Evolutionary conservation across 306 rosid genomes (phyloP).

Genomic region (Boehmeria nivea): DNA sequence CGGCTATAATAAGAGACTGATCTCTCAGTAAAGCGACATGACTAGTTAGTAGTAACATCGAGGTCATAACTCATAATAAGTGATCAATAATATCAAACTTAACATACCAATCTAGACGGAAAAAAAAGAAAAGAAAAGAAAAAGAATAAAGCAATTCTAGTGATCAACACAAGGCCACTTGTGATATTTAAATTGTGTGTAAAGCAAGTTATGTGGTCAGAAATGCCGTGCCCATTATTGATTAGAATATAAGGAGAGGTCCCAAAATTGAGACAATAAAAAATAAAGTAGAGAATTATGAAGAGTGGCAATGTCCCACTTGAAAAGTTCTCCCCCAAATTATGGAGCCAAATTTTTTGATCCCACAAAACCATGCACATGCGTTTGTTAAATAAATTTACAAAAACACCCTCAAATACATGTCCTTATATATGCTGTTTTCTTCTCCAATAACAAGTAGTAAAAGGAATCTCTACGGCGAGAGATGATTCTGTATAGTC

Average conservation of each 20-base stretch:
- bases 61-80: background rate
- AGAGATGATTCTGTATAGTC: too few species aligned
- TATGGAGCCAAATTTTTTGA: background rate
- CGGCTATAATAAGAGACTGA: background rate
- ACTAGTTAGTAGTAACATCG: constrained; percentile 4
- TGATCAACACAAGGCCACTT: constrained; percentile 4
- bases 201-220: constrained; percentile 4
- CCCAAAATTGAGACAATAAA: background rate
- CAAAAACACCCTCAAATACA: constrained; percentile 10
- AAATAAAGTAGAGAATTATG: background rate
- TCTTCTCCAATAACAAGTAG: too few species aligned
- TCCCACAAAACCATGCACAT: constrained; percentile 9
- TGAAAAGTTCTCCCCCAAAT: constrained; percentile 2
- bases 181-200: background rate
- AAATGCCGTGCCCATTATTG: background rate
- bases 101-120: background rate
- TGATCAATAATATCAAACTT: background rate
- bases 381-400: background rate
- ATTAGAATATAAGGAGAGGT: background rate
- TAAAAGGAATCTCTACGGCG: too few species aligned
- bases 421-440: too few species aligned
- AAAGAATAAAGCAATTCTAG: background rate
- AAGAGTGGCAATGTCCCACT: background rate
- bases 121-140: background rate
- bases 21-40: background rate